Base-by-base conservation (phyloP, 1,284 basidiomycete species). In the Macrocybe sp. region DNA sequence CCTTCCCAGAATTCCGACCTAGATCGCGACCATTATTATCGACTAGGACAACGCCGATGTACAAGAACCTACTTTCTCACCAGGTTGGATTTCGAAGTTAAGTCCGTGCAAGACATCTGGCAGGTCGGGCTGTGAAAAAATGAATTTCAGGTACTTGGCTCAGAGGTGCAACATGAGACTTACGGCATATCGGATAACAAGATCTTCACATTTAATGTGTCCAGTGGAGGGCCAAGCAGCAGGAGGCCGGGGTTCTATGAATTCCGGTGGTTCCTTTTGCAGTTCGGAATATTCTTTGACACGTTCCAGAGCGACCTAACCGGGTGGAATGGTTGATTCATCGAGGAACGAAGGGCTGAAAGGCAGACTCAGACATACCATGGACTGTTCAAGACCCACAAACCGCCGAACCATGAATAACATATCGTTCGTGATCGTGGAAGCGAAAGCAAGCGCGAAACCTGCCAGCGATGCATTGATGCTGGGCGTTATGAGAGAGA, bases 281-380 rank as follows among this genome's bases (percentile, higher is more conserved):
- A 97, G 69, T 58, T 93, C 89, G 1, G 89, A 87, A 64, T 92
- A 96, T 62, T 93, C 91, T 62, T 91, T 91, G 61, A 97, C 80
- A 38, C 94, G 85, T 65, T 97, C 95, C 41, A 97, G 73, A 10
- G 91, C 92, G 52, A 97, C 85, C 85, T 88, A 41, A n/a, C 52
- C 28, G 48, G n/a, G 37, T 41, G 28, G 35, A 47, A 31, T 37
- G 46, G 38, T 55, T 46, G 14, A 45, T 44, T 16, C 10, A 47
- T 31, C 9, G 22, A 22, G 22, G 22, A 22, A 22, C 22, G 22
- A 22, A 22, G 22, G 4, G 4, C 22, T 4, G 22, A 22, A 37
- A 29, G 34, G 8, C 11, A 28, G 4, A 12, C 10, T 41, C 37
- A 4, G 28, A 50, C 72, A 56, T 51, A 85, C 92, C 91, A 97